Conservation (phyloP, 345 rosid genomes). For the Corchorus olitorius region DNA sequence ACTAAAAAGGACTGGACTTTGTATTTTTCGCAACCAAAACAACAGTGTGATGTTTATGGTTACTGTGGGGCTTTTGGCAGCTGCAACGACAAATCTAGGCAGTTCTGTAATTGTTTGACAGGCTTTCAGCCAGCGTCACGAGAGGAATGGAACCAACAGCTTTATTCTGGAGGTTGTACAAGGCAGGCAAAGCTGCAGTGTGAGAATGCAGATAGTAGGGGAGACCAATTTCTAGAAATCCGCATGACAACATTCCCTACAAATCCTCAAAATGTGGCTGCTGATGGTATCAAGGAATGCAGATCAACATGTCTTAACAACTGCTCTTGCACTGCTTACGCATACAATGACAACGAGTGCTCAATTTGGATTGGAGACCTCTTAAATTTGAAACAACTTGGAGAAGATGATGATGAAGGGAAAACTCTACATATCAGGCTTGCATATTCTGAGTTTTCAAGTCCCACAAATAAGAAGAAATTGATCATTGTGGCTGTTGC, state of each 20-base stretch:
- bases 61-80: constrained; percentile 74
- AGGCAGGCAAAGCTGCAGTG: constrained; percentile 56
- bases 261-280: constrained; percentile 11
- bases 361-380: constrained; percentile 56
- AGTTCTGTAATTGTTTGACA: constrained; percentile 48
- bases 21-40: constrained; percentile 68
- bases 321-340: constrained; percentile 73
- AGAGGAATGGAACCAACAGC: constrained; percentile 49
- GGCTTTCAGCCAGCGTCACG: constrained; percentile 45
- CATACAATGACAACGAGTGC: constrained; percentile 43
- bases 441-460: constrained; percentile 63
- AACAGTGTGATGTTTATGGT: constrained; percentile 64
- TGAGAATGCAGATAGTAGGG: constrained; percentile 27
- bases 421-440: constrained; percentile 51
- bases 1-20: constrained; percentile 42
- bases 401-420: constrained; percentile 35
- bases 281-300: constrained; percentile 38
- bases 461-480: constrained; percentile 36
- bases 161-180: constrained; percentile 61
- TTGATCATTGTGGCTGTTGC: constrained; percentile 41
- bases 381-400: constrained; percentile 38
- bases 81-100: constrained; percentile 45
- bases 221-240: constrained; percentile 34
- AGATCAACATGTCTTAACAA: constrained; percentile 42
- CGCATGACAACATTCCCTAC: constrained; percentile 29